Evolutionary conservation across 768 basidiomycete species (phyloP).

Genomic region (Termitomyces sp.): DNA sequence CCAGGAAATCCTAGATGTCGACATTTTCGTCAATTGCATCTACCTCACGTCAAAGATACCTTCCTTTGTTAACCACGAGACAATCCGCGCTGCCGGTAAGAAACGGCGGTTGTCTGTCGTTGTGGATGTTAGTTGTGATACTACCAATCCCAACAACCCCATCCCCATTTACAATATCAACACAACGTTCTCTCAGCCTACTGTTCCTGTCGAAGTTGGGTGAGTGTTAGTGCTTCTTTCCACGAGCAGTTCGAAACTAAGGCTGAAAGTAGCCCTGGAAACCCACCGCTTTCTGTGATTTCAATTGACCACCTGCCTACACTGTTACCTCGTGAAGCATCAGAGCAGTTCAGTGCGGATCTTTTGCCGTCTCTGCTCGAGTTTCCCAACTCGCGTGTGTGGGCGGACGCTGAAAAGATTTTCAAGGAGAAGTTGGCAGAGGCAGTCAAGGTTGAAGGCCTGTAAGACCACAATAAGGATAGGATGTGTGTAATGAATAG

Average conservation of each 20-base stretch:
- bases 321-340: conserved; percentile 90
- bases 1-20: conserved; percentile 90
- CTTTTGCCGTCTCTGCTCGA: conserved; percentile 83
- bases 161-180: conserved; percentile 93
- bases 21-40: conserved; percentile 99
- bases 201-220: conserved; percentile 82
- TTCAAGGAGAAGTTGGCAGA: conserved; percentile 58
- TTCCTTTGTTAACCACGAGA: conserved; percentile 71
- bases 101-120: conserved; percentile 71
- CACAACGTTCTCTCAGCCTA: conserved; percentile 91
- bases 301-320: conserved; percentile 98
- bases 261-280: conserved; percentile 40
- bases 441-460: conserved; percentile 36
- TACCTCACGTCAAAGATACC: conserved; percentile 88
- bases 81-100: conserved; percentile 69
- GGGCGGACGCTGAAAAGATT: conserved; percentile 84
- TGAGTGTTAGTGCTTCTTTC: conserved; percentile 35
- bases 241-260: not conserved
- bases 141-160: conserved; percentile 97
- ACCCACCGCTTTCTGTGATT: conserved; percentile 76
- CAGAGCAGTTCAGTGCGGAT: conserved; percentile 91
- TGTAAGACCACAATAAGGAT: conserved; percentile 5
- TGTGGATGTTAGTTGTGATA: conserved; percentile 98
- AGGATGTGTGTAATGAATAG: not conserved
- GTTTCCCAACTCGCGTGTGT: conserved; percentile 76